Base-by-base conservation (phyloP, 2,329 filamentous ascomycete genomes). In the Sarocladium kiliense region DNA sequence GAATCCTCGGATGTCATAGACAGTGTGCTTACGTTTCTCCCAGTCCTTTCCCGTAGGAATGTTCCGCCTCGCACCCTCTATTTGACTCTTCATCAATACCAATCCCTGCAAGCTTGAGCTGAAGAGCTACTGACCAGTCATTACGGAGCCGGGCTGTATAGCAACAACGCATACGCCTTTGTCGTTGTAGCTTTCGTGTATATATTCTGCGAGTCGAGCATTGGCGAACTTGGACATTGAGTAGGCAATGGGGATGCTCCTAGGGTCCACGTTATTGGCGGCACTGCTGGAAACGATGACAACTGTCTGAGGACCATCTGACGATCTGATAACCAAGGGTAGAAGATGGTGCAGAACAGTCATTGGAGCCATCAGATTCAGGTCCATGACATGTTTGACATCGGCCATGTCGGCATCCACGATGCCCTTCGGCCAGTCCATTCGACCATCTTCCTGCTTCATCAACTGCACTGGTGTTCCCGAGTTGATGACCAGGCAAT, bases 141-240 rank as follows among this genome's bases (percentile, higher is more conserved):
- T 55, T 5, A 73, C 63, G 1, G 65, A 66, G 2, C 66, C 73
- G 1, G 73, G 72, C 61, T 77, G 71, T 0, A 77, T 54, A 2
- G 66, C 63, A 49, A 72, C 73, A 4, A 71, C 66, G 16, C 75
- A 44, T 2, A 78, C 53, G 2, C 75, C 75, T 58, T 77, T 25
- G 36, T 44, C 69, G 60, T 60, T 67, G 60, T 80, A 76, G 45
- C 82, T 80, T 0, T 64, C 64, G 37, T 70, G 67, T 9, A 79
- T 58, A 58, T 73, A 77, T 61, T 83, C 78, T 1, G 73, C 76
- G 44, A 83, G 69, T 11, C 77, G 68, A 16, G 74, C 60, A 25
- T 79, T 58, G 2, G 78, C 79, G 30, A 80, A 65, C 62, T 83
- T 82, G 36, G 68, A 69, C 2, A 70, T 70, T 55, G 74, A 68